Percentiles rank a stretch among this genome's conserved stretches.
phyloP scores from a whole-genome alignment of 345 rosid species.

The Salix purpurea region DNA sequence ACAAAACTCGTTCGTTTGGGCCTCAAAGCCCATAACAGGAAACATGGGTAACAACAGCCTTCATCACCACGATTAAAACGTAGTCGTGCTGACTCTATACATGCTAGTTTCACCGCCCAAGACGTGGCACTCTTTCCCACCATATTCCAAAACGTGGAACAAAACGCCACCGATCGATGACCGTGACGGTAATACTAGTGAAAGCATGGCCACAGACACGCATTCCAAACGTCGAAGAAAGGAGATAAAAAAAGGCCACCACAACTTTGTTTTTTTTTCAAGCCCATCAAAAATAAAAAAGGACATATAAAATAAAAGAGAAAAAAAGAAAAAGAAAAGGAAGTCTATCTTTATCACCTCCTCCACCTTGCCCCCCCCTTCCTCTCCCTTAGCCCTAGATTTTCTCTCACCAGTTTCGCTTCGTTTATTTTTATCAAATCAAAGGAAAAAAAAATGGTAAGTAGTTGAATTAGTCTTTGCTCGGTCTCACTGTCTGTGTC shows the following conservation, averaged over 20 bases:
- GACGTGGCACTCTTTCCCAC: neutral
- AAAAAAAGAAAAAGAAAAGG: neutral
- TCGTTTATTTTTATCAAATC: conserved; percentile 12
- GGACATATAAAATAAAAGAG: neutral
- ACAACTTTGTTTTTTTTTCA: neutral
- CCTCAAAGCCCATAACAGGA: neutral
- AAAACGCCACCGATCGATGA: neutral
- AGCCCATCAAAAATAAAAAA: neutral
- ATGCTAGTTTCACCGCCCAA: neutral
- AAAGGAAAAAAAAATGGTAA: conserved; percentile 32
- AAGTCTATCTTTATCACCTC: conserved; percentile 8
- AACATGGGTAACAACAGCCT: neutral
- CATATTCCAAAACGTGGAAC: neutral
- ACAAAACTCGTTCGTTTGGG: too few species aligned
- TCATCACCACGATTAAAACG: neutral
- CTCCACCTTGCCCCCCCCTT: neutral
- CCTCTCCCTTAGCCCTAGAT: conserved; percentile 30
- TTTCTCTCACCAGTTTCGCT: conserved; percentile 29
- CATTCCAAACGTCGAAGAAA: conserved; percentile 7
- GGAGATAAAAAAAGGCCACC: neutral
- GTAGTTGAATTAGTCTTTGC: neutral
- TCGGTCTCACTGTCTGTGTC: neutral
- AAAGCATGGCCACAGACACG: neutral
- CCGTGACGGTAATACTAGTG: neutral
- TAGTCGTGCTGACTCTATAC: neutral